These are phyloP conservation scores for Cucurbitaria berberidis DNA, from an alignment of 2,329 filamentous ascomycete genomes.

Conservation along the genomic window DNA sequence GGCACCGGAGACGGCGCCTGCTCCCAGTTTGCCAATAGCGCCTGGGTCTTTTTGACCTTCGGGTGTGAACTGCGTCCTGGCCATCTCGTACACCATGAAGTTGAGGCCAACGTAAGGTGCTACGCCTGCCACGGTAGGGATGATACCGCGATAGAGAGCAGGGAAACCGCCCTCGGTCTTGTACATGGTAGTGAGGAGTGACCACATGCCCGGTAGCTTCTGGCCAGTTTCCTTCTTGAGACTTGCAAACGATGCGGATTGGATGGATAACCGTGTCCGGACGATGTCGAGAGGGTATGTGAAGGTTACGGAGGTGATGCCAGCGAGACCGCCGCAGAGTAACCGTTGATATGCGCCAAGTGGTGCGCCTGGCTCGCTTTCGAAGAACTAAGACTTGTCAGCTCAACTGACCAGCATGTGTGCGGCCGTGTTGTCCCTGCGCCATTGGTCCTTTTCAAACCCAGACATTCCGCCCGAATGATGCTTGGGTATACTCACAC, in stretches of 20 bases:
- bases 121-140: constrained; percentile 93
- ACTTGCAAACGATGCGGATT: constrained; percentile 91
- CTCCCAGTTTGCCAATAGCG: constrained; percentile 79
- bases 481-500: constrained; percentile 68
- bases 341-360: constrained; percentile 77
- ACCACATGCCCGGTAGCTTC: constrained; percentile 90
- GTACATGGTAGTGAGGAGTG: constrained; percentile 83
- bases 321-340: constrained; percentile 87
- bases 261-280: constrained; percentile 91
- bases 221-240: constrained; percentile 58
- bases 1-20: constrained; percentile 92
- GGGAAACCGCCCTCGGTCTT: constrained; percentile 82
- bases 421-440: background rate
- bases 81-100: constrained; percentile 97
- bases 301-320: constrained; percentile 91
- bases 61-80: constrained; percentile 81
- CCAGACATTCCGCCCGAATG: too few species aligned
- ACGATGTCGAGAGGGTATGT: constrained; percentile 99
- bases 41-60: constrained; percentile 86
- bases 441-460: background rate
- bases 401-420: background rate
- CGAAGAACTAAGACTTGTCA: constrained; percentile 68
- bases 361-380: constrained; percentile 74
- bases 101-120: constrained; percentile 97
- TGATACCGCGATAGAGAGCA: constrained; percentile 91